phyloP scores from a whole-genome alignment of 805 yeast genomes.

The Saccharomycopsis sp. region DNA sequence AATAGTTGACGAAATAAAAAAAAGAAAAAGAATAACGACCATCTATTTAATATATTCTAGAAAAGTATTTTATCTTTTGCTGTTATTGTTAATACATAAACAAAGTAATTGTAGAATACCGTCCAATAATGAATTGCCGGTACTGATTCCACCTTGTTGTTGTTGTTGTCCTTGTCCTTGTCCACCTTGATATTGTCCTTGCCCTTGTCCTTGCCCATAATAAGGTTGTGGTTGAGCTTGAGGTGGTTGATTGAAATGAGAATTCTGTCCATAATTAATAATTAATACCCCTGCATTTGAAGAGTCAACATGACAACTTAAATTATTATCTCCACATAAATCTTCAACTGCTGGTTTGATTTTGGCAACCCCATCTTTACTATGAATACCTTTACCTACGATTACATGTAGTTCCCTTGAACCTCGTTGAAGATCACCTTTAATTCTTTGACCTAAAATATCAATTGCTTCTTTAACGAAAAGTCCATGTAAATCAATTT shows the following conservation, averaged over 20 bases:
- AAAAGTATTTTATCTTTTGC: too few relatives aligned
- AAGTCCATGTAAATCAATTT: conserved; percentile 89
- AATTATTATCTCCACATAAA: conserved; percentile 59
- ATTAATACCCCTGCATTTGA: conserved; percentile 77
- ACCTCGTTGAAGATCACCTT: conserved; percentile 47
- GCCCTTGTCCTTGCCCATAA: conserved; percentile 24
- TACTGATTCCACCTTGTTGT: conserved; percentile 23
- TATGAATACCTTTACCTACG: conserved; percentile 90
- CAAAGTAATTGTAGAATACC: conserved; percentile 29
- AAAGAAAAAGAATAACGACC: not conserved
- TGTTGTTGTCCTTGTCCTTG: conserved; percentile 26
- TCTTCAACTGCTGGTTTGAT: conserved; percentile 84
- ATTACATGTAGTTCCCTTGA: conserved; percentile 62
- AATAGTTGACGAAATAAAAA: conserved; percentile 1
- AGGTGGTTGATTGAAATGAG: conserved; percentile 17
- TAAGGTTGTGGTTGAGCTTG: conserved; percentile 26
- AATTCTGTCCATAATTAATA: conserved; percentile 30
- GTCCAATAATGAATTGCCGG: conserved; percentile 21
- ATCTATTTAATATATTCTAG: too few relatives aligned
- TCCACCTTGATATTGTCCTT: conserved; percentile 16
- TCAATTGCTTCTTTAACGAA: conserved; percentile 84
- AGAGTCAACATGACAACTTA: conserved; percentile 55
- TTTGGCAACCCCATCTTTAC: conserved; percentile 75
- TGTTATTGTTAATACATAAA: conserved; percentile 29
- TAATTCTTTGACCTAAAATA: conserved; percentile 64